Conservation (phyloP, 2,329 filamentous ascomycete species). For the Neofusicoccum laricinum region DNA sequence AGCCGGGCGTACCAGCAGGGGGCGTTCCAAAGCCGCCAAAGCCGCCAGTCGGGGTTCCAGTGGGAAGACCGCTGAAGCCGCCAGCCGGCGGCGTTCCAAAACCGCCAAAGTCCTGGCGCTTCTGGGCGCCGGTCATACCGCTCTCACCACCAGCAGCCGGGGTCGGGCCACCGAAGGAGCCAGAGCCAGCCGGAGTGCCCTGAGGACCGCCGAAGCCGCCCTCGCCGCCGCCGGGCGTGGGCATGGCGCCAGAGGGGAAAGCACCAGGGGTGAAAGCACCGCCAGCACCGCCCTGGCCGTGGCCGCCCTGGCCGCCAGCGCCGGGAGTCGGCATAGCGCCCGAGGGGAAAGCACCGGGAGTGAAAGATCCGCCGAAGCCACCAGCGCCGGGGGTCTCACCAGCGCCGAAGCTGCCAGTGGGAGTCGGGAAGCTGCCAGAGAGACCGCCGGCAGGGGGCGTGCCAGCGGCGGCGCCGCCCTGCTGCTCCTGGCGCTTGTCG, state of each 20-base stretch:
- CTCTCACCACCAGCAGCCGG: not conserved
- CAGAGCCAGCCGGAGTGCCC: no score
- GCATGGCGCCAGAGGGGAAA: not conserved
- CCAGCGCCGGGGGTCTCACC: not conserved
- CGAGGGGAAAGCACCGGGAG: not conserved
- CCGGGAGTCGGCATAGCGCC: not conserved
- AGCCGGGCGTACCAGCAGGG: not conserved
- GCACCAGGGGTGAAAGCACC: not conserved
- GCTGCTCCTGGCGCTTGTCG: not conserved
- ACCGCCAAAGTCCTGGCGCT: not conserved
- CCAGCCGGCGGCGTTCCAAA: not conserved
- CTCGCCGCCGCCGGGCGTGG: not conserved
- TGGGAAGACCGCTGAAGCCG: not conserved
- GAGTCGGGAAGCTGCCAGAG: not conserved
- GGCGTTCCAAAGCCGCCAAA: not conserved
- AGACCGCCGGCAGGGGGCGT: not conserved
- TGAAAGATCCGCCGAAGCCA: not conserved
- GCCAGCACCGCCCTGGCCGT: not conserved
- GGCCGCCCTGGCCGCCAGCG: not conserved
- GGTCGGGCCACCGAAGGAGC: no score
- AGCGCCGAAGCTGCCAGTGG: not conserved
- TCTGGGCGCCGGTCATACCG: not conserved
- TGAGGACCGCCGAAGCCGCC: not conserved
- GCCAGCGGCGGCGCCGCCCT: not conserved
- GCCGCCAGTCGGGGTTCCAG: not conserved